Evolutionary conservation across 2,329 filamentous ascomycete species (phyloP).

Genomic region (Sarocladium oryzae): DNA sequence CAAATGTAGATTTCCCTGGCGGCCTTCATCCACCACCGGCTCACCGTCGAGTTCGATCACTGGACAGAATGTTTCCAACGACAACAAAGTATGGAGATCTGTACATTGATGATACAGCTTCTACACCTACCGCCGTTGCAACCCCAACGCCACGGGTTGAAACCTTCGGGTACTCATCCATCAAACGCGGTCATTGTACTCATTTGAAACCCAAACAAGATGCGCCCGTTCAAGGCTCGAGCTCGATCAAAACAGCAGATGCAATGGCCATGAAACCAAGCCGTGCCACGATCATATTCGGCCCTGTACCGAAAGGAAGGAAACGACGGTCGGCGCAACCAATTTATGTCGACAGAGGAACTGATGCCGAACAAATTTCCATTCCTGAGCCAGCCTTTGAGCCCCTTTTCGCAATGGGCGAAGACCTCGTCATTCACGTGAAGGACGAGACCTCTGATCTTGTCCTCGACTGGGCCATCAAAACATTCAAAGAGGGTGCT

Average conservation of each 20-base stretch:
- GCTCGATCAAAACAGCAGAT: slow-evolving; percentile 21
- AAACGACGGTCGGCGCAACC: slow-evolving; percentile 20
- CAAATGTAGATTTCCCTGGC: slow-evolving; percentile 19
- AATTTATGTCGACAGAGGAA: slow-evolving; percentile 33
- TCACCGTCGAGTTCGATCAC: slow-evolving; percentile 25
- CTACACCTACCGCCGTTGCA: not conserved
- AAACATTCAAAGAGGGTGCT: slow-evolving; percentile 30
- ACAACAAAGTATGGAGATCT: slow-evolving; percentile 26
- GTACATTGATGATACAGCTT: slow-evolving; percentile 14
- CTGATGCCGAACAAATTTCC: slow-evolving; percentile 25
- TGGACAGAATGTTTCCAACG: slow-evolving; percentile 27
- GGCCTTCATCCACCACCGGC: slow-evolving; percentile 1
- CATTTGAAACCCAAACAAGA: slow-evolving; percentile 16
- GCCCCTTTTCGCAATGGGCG: slow-evolving; percentile 44
- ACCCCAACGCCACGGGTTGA: slow-evolving; percentile 2
- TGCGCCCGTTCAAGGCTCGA: slow-evolving; percentile 17
- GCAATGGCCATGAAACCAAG: slow-evolving; percentile 25
- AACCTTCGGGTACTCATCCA: slow-evolving; percentile 1
- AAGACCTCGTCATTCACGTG: slow-evolving; percentile 52
- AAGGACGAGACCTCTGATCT: slow-evolving; percentile 35
- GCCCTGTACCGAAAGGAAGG: slow-evolving; percentile 22
- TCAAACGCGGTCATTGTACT: slow-evolving; percentile 8
- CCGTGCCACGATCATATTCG: slow-evolving; percentile 20
- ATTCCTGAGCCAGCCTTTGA: slow-evolving; percentile 23
- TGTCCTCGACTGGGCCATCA: slow-evolving; percentile 40